A percentile compares a stretch with the other conserved stretches of the same genome.
Evolutionary conservation across 2,329 filamentous ascomycete genomes (phyloP).

Genomic region (Pseudogymnoascus destructans): DNA sequence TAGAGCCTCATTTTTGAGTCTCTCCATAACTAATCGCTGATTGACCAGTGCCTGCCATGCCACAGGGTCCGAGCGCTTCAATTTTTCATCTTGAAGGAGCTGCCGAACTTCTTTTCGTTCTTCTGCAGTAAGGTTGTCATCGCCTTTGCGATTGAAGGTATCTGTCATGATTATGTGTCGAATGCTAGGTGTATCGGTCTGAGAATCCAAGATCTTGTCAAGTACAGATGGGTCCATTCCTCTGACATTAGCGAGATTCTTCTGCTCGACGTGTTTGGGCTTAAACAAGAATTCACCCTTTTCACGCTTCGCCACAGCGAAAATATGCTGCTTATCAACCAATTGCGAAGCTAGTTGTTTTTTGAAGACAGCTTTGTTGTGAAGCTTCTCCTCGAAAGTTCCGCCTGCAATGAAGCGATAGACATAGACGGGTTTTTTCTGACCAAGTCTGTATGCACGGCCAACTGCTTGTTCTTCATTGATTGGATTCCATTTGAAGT

Average conservation of each 20-base stretch:
- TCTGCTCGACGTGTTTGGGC: conserved; percentile 38
- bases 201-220: conserved; percentile 45
- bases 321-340: conserved; percentile 68
- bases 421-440: conserved; percentile 67
- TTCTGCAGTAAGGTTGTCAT: conserved; percentile 47
- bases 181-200: conserved; percentile 35
- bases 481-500: conserved; percentile 68
- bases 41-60: conserved; percentile 1
- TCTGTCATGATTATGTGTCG: conserved; percentile 52
- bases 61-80: conserved; percentile 20
- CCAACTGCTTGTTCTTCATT: conserved; percentile 80
- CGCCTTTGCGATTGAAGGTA: conserved; percentile 58
- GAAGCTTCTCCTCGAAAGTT: conserved; percentile 63
- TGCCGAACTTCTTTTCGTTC: conserved; percentile 43
- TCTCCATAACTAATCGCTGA: neutral
- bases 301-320: conserved; percentile 48
- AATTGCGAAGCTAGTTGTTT: conserved; percentile 65
- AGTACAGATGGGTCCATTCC: conserved; percentile 48
- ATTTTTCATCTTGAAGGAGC: conserved; percentile 27
- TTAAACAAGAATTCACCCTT: conserved; percentile 43
- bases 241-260: conserved; percentile 38
- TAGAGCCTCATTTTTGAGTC: neutral
- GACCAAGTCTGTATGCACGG: conserved; percentile 73
- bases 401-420: conserved; percentile 70
- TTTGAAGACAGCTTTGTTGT: conserved; percentile 70